Evolutionary conservation across 768 basidiomycete species (phyloP).

Genomic region (Serendipita sp.): DNA sequence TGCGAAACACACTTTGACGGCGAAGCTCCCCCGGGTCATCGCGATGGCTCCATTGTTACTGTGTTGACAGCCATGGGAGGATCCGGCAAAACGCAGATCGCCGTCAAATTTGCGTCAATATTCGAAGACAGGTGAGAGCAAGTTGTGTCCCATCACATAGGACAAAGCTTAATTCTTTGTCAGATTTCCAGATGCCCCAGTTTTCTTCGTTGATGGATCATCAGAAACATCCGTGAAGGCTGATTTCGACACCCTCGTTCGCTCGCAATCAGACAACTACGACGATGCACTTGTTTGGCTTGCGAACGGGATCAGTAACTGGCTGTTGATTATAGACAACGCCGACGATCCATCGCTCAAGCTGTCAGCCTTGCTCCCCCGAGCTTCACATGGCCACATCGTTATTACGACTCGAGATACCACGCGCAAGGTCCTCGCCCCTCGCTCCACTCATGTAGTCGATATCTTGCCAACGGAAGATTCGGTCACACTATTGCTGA

Average conservation of each 20-base stretch:
- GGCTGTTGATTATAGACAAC: neutral
- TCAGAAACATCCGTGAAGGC: neutral
- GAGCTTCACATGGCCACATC: neutral
- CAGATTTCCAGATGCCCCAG: neutral
- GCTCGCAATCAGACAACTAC: neutral
- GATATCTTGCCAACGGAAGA: neutral
- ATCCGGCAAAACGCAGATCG: too few species aligned
- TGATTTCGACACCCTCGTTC: neutral
- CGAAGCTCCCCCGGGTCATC: too few species aligned
- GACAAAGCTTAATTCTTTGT: neutral
- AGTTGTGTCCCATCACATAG: too few species aligned
- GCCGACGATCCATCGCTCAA: neutral
- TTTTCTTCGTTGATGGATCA: neutral
- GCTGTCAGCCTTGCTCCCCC: neutral
- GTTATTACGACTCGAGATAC: neutral
- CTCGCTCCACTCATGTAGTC: neutral
- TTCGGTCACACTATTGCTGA: neutral
- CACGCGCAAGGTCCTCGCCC: neutral
- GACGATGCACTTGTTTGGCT: neutral
- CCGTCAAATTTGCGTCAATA: too few species aligned
- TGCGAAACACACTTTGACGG: too few species aligned
- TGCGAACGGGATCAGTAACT: neutral
- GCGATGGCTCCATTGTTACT: too few species aligned
- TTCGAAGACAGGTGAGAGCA: too few species aligned
- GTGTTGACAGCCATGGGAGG: too few species aligned